Conservation (phyloP, 2,329 filamentous ascomycete genomes). For the Pleomassaria siparia region DNA sequence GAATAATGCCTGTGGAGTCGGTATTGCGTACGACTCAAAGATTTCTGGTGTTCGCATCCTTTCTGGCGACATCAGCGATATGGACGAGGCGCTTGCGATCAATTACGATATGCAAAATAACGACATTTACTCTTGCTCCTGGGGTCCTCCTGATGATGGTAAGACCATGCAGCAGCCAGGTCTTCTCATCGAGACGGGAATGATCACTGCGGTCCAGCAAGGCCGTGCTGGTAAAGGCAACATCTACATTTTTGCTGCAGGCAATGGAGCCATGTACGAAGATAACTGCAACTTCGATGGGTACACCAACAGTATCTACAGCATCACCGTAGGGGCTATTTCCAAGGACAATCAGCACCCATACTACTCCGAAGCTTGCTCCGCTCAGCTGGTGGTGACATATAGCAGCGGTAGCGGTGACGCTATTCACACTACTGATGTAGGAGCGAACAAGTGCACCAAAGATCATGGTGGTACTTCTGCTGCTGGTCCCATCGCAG, state of each 20-base stretch:
- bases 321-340: conserved; percentile 92
- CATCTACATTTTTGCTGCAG: conserved; percentile 95
- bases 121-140: conserved; percentile 97
- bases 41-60: conserved; percentile 92
- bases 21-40: conserved; percentile 88
- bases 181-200: conserved; percentile 82
- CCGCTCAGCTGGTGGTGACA: conserved; percentile 90
- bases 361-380: conserved; percentile 95
- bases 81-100: conserved; percentile 88
- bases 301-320: conserved; percentile 99
- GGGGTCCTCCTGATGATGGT: conserved; percentile 95
- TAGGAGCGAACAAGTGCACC: conserved; percentile 79
- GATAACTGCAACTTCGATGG: conserved; percentile 99
- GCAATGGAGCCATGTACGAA: conserved; percentile 81
- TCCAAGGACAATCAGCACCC: conserved; percentile 86
- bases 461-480: conserved; percentile 89
- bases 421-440: conserved; percentile 94
- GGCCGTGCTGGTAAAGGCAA: conserved; percentile 82
- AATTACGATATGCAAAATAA: conserved; percentile 92
- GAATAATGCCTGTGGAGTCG: conserved; percentile 93
- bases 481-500: conserved; percentile 88
- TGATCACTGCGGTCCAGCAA: conserved; percentile 88
- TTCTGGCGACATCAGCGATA: conserved; percentile 85
- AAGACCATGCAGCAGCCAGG: conserved; percentile 91
- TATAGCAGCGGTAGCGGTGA: conserved; percentile 91